These are phyloP conservation scores for Aspergillus calidoustus DNA, from an alignment of 2,329 filamentous ascomycete species.

Conservation along the genomic window DNA sequence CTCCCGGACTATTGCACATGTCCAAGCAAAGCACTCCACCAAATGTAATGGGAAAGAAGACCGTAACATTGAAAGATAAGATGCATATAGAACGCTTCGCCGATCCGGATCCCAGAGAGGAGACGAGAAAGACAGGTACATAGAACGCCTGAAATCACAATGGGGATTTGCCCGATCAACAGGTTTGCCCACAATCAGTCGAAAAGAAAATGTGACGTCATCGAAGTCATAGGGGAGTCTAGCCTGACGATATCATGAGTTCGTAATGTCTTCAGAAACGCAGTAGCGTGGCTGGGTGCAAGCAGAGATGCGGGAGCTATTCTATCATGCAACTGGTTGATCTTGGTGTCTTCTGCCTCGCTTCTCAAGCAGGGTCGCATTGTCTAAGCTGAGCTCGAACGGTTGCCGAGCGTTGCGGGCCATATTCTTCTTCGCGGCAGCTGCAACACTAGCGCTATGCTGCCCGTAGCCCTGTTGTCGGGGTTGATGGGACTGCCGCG, in stretches of 20 bases:
- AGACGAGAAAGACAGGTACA: slow-evolving; percentile 12
- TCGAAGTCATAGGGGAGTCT: slow-evolving; percentile 10
- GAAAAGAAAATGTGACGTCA: slow-evolving; percentile 16
- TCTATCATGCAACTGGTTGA: slow-evolving; percentile 33
- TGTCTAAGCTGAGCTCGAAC: slow-evolving; percentile 91
- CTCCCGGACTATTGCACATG: slow-evolving; percentile 16
- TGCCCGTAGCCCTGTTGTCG: slow-evolving; percentile 77
- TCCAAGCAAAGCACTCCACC: slow-evolving; percentile 9
- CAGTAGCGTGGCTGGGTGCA: neutral
- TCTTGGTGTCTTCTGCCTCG: slow-evolving; percentile 52
- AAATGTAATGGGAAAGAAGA: slow-evolving; percentile 7
- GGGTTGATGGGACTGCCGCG: slow-evolving; percentile 61
- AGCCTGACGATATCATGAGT: neutral
- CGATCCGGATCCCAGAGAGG: slow-evolving; percentile 22
- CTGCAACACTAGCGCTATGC: slow-evolving; percentile 81
- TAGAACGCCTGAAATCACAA: slow-evolving; percentile 16
- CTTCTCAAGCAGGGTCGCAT: slow-evolving; percentile 84
- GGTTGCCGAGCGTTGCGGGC: slow-evolving; percentile 74
- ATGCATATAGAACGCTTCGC: slow-evolving; percentile 29
- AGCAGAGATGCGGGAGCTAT: slow-evolving; percentile 9
- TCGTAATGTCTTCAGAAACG: slow-evolving; percentile 9
- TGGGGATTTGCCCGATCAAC: slow-evolving; percentile 14
- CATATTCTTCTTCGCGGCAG: slow-evolving; percentile 81
- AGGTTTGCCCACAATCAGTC: slow-evolving; percentile 9
- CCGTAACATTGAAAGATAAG: slow-evolving; percentile 14